Evolutionary conservation across 192 early-diverging fungal genomes (phyloP).

Genomic region (Phycomyces blakesleeanus): DNA sequence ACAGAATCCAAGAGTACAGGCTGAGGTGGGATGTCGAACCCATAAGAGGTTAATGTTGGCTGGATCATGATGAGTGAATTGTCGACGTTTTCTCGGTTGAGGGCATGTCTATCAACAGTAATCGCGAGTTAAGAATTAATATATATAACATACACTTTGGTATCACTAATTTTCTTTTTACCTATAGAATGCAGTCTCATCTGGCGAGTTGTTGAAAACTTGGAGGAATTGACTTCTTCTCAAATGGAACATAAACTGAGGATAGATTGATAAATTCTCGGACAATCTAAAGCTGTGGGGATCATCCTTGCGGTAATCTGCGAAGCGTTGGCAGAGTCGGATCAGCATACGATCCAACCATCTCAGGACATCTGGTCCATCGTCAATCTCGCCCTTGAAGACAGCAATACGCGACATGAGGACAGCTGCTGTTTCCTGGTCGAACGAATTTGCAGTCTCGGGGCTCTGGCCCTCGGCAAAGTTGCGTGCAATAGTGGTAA

Average conservation of each 20-base stretch:
- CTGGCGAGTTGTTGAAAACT: conserved; percentile 98
- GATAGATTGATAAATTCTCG: conserved; percentile 96
- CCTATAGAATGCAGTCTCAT: conserved; percentile 92
- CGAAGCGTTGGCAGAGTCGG: conserved; percentile 96
- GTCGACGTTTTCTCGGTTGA: conserved; percentile 94
- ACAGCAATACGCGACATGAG: conserved; percentile 97
- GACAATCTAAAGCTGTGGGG: conserved; percentile 84
- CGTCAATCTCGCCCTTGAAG: conserved; percentile 96
- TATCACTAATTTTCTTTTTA: no score
- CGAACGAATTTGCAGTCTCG: conserved; percentile 87
- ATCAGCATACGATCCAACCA: conserved; percentile 99
- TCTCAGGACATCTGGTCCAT: conserved; percentile 93
- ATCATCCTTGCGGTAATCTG: conserved; percentile 94
- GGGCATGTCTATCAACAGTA: conserved; percentile 73
- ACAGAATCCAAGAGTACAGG: conserved; percentile 96
- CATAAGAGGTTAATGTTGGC: conserved; percentile 92
- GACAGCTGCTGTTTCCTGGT: conserved; percentile 97
- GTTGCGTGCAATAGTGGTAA: conserved; percentile 92
- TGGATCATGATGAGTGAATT: conserved; percentile 99
- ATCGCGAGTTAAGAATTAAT: no score
- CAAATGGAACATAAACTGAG: conserved; percentile 99
- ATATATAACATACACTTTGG: no score
- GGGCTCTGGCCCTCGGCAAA: conserved; percentile 78
- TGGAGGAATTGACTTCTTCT: conserved; percentile 96
- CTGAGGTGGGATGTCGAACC: conserved; percentile 78